Conservation (phyloP, 352 stramenopile genomes). For the Globisporangium nodosum region DNA sequence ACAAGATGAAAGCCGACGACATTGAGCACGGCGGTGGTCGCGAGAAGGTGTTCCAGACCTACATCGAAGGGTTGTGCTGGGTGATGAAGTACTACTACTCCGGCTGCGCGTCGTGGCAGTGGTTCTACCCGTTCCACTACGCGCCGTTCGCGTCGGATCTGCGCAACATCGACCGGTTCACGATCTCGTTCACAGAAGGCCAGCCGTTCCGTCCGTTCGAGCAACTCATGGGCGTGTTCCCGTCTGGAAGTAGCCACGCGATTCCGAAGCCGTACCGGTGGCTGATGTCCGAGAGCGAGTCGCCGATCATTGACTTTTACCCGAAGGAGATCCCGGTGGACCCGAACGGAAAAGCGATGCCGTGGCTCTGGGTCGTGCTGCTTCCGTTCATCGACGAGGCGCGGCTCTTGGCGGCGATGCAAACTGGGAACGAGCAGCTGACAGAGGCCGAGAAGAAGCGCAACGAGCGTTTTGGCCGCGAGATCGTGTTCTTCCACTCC, state of each 20-base stretch:
- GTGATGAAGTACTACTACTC: slow-evolving; percentile 99
- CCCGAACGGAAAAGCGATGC: slow-evolving; percentile 98
- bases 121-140: slow-evolving; percentile 99
- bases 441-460: slow-evolving; percentile 76
- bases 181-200: slow-evolving; percentile 93
- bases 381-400: slow-evolving; percentile 99
- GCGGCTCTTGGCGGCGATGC: slow-evolving; percentile 89
- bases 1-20: slow-evolving; percentile 85
- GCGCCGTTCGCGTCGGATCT: slow-evolving; percentile 92
- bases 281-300: slow-evolving; percentile 94
- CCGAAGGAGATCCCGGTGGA: slow-evolving; percentile 95
- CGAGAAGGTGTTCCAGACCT: slow-evolving; percentile 90
- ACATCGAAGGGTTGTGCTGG: slow-evolving; percentile 99
- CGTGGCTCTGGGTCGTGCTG: slow-evolving; percentile 98
- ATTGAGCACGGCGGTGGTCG: slow-evolving; percentile 83
- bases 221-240: slow-evolving; percentile 98
- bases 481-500: slow-evolving; percentile 81
- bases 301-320: slow-evolving; percentile 97
- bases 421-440: slow-evolving; percentile 51
- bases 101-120: slow-evolving; percentile 98
- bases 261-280: slow-evolving; percentile 93
- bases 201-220: slow-evolving; percentile 96
- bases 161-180: slow-evolving; percentile 81
- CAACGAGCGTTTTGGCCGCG: slow-evolving; percentile 77
- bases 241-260: slow-evolving; percentile 89